Base-by-base conservation (phyloP, 371 early-diverging fungal genomes). In the Mortierella sp. region DNA sequence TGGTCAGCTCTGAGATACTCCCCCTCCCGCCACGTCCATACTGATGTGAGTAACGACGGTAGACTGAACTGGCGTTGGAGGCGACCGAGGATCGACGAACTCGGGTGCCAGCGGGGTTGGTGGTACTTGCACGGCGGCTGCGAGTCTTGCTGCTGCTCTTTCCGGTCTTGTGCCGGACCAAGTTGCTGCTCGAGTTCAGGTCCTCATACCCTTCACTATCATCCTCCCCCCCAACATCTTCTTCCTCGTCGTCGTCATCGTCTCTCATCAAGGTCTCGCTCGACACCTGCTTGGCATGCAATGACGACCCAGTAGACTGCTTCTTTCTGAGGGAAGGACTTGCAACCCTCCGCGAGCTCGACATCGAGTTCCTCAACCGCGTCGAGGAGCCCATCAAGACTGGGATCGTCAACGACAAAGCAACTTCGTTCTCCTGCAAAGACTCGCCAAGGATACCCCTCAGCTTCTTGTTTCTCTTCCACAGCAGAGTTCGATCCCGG, bases 401-500 rank as follows among this genome's bases (percentile, higher is more conserved):
- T 1, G 87, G 87, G 5, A 70, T 60, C 5, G 87, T 86, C 75
- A 86, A 54, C 0, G 87, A 82, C n/a, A 56, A 16, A 0, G 82
- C 87, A 0, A 86, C 87, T 35, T 76, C 80, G 3, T 78, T 48
- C 56, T 86, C 87, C 4, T 82, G 80, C 18, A 86, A 24, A 7
- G 87, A 72, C 51, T 86, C 80, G 18, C 87, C 87, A 0, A 86
- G 41, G 4, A 86, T 44, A 2, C 63, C 82, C 24, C 75, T 54
- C 11, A 86, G 76, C 44, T 86, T 86, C 77, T 82, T 86, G 80
- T 72, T 86, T 14, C 87, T 73, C 27, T 82, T 82, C 87, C 82
- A 86, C 0, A 86, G 78, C 12, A 80, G 65, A 0, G 82, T 55
- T 29, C 87, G 74, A 35, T 86, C 79, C 35, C 55, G 27, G 43